Evolutionary conservation across 805 yeast species (phyloP), one percentile per base, ranked within the genome.

Genomic region (Hemisphaericaspora nanyangensis): DNA sequence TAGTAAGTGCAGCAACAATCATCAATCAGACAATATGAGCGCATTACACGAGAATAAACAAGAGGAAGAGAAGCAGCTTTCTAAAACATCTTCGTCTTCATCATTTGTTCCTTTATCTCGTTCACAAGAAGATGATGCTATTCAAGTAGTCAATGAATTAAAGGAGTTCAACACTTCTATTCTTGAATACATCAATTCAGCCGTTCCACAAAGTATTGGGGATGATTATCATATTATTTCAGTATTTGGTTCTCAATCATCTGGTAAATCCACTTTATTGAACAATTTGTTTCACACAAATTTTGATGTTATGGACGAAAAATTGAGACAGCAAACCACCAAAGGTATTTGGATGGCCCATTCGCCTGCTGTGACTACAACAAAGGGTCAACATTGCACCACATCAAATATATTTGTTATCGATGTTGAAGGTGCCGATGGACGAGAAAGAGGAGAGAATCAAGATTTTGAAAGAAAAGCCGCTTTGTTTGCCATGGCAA

Each of bases 361-460:
- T 40, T 61, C 47, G 7, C 74, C 73, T 3, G 58, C 66, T 17
- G 59, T 52, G 11, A 46, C 48, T 10, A 46, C 50, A 3, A 38
- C 39, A 3, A 27, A 35, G 2, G 27, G 41, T 10, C 29, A 38
- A 6, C 40, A 47, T 24, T 37, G 34, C 11, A 34, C 35, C n/a
- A 34, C 37, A 15, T 55, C 59, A 19, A 70, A 79, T 46, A 69
- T 88, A 8, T 74, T 87, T 45, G 95, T 93, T 2, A 76, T 93
- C 75, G 99, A 93, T 57, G 98, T 93, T n/a, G 99, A 93, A 64
- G 99, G 99, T 35, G 90, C 97, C 1, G 99, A 93, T 65, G 98
- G 99, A 35, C 76, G 96, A 44, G 99, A 93, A 63, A 77, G 97
- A 40, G 98, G 98, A 18, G 99, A 93, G 53, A 98, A 93, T 61